These are phyloP conservation scores for Saccharomycopsis hybrid DNA, from an alignment of 1,139 yeast genomes.

Conservation along the genomic window DNA sequence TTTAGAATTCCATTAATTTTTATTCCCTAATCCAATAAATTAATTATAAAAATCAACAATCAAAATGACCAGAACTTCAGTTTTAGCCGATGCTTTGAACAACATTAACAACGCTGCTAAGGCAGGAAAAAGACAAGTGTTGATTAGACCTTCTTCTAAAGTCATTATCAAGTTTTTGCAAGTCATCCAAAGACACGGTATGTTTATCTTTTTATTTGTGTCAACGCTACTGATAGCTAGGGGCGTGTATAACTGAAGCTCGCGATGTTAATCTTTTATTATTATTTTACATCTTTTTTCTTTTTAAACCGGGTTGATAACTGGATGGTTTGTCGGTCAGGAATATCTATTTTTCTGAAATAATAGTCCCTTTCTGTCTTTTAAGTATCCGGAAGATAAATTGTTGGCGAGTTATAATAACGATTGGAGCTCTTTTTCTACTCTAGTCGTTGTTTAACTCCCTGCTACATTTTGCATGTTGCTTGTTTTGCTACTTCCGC, in stretches of 20 bases:
- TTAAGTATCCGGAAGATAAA: slow-evolving; percentile 91
- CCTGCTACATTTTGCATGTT: no score
- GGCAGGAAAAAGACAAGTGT: slow-evolving; percentile 98
- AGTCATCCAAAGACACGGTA: slow-evolving; percentile 93
- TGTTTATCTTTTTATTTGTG: slow-evolving; percentile 3
- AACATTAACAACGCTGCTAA: slow-evolving; percentile 99
- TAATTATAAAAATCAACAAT: neutral
- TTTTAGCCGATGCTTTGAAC: slow-evolving; percentile 97
- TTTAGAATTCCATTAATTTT: no score
- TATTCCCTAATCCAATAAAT: no score
- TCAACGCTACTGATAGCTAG: no score
- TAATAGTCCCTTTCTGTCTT: slow-evolving; percentile 95
- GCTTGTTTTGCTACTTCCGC: no score
- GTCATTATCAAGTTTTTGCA: slow-evolving; percentile 94
- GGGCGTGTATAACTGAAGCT: no score
- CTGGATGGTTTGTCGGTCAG: slow-evolving; percentile 90
- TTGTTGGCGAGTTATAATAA: no score
- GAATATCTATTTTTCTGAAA: slow-evolving; percentile 22
- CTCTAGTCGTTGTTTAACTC: no score
- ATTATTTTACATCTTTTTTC: slow-evolving; percentile 3
- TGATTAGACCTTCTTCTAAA: slow-evolving; percentile 98
- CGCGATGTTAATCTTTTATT: no score
- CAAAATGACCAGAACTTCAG: slow-evolving; percentile 96
- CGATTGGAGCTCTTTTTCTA: no score
- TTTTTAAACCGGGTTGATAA: slow-evolving; percentile 72